Evolutionary conservation across 108 stramenopile genomes (phyloP), one percentile per base, ranked within the genome.

Genomic region (Cyclotella sp.): DNA sequence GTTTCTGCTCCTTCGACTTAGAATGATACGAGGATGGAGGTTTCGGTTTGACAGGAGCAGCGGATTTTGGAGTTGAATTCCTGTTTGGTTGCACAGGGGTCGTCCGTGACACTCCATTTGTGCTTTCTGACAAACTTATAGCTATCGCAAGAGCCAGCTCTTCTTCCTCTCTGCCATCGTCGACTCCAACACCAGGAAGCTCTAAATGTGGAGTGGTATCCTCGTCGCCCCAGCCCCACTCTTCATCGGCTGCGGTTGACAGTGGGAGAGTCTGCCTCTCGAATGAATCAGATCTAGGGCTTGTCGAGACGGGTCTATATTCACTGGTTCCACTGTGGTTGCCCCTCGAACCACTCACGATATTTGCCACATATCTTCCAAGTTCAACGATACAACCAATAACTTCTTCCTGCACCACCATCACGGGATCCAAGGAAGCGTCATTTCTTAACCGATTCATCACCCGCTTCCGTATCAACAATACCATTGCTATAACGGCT

Each of bases 221-320:
- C 12, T 82, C 81, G 42, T 75, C 81, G 13, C 70, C 74, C 81
- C 81, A 82, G 18, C 81, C 81, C 81, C 81, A 82, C 67, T 82
- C 81, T 58, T 82, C 81, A 53, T 82, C 81, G n/a, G 68, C 52
- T 26, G 74, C 81, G 7, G 81, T 82, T n/a, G 81, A 75, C 24
- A 82, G 74, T 45, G 81, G 74, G 57, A 75, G 54, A 26, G 70
- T 75, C 51, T 75, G 73, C 28, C n/a, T 22, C 19, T 69, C 55
- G 19, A 54, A 28, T 16, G 65, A 49, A 44, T 67, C 40, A 9
- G 13, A 40, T 28, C 62, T 28, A 9, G 26, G 47, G 0, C 24
- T 34, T 29, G 66, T 21, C 22, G 52, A 44, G 18, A 54, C 13
- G 41, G 30, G 39, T 3, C 52, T n/a, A 57, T 51, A 28, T 19